phyloP scores from a whole-genome alignment of 208 protist species.

The Perkinsela sp. region DNA sequence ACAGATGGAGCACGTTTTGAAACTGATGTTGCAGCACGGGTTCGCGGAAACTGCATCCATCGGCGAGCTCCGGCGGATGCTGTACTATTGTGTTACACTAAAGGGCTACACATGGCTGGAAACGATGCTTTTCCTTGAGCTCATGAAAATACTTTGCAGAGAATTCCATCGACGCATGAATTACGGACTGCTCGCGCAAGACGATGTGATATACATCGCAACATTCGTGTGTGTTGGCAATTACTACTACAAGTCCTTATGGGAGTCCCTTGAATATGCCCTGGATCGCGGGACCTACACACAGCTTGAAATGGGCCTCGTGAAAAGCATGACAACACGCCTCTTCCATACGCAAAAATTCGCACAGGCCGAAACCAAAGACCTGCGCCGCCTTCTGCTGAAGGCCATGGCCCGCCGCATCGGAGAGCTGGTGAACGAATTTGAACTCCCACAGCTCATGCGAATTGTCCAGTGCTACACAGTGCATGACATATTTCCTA shows the following conservation, averaged over 20 bases:
- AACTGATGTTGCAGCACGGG: not conserved
- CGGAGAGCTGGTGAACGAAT: slow-evolving; percentile 42
- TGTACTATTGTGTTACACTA: slow-evolving; percentile 45
- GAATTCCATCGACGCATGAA: slow-evolving; percentile 36
- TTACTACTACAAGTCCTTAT: slow-evolving; percentile 58
- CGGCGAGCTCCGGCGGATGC: slow-evolving; percentile 28
- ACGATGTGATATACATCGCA: slow-evolving; percentile 50
- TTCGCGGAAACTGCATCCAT: not conserved
- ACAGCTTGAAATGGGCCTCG: slow-evolving; percentile 28
- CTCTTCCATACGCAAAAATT: slow-evolving; percentile 51
- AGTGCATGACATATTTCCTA: slow-evolving; percentile 38
- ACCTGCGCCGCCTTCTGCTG: slow-evolving; percentile 44
- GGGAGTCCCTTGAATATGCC: slow-evolving; percentile 40
- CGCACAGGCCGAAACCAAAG: slow-evolving; percentile 33
- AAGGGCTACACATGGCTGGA: slow-evolving; percentile 33
- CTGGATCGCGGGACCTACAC: slow-evolving; percentile 19
- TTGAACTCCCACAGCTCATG: slow-evolving; percentile 43
- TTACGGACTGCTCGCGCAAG: slow-evolving; percentile 38
- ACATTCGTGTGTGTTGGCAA: slow-evolving; percentile 44
- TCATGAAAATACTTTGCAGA: slow-evolving; percentile 48
- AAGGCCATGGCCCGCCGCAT: slow-evolving; percentile 30
- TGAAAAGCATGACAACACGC: slow-evolving; percentile 51
- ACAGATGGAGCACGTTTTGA: not conserved
- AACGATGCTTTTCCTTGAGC: slow-evolving; percentile 12
- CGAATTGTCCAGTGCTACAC: slow-evolving; percentile 61